Base-by-base conservation (phyloP, 1,139 yeast species). In the Arxiozyma bovina region DNA sequence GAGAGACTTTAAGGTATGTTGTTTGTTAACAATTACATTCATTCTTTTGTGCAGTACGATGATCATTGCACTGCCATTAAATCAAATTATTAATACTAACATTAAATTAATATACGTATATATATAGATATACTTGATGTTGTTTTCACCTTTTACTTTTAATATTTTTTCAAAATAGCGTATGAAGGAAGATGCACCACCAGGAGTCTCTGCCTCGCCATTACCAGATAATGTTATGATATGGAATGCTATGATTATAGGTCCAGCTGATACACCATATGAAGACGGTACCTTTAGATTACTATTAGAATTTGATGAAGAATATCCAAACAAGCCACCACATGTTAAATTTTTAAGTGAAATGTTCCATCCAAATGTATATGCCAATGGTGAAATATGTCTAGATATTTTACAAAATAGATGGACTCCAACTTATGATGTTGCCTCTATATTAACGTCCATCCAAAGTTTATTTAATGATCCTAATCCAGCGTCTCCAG, bases 391-490 rank as follows among this genome's bases (percentile, higher is more conserved):
- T 41, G 99, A 93, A 67, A 81, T 93, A 60, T 93, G 99, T 74
- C 79, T 93, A 60, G 99, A 94, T 73, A 93, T 93, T 61, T 76
- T 93, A 61, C 99, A 93, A 68, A 94, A 93, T 73, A 78, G 98
- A 67, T 93, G 99, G 99, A 87, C 96, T 23, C 99, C 99, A 18
- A 94, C 99, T 0, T 94, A 93, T 68, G 99, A 94, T 67, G 99
- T 93, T 45, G 91, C 96, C n/a, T 90, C 96, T 34, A 93, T 93
- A 54, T 76, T 93, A 63, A 93, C 99, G 1, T 87, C 96, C 44
- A 71, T 74, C 46, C 94, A 85, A 69, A 84, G 94, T 58, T 78
- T 93, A 58, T 76, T 93, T 61, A 93, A 93, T 70, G 99, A 93
- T 69, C 99, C 99, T 12, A 93, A 93, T 70, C 94, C 93, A 54